Evolutionary conservation across 2,329 filamentous ascomycete species (phyloP), one percentile per base, ranked within the genome.

Genomic region (Colletotrichum incanum): DNA sequence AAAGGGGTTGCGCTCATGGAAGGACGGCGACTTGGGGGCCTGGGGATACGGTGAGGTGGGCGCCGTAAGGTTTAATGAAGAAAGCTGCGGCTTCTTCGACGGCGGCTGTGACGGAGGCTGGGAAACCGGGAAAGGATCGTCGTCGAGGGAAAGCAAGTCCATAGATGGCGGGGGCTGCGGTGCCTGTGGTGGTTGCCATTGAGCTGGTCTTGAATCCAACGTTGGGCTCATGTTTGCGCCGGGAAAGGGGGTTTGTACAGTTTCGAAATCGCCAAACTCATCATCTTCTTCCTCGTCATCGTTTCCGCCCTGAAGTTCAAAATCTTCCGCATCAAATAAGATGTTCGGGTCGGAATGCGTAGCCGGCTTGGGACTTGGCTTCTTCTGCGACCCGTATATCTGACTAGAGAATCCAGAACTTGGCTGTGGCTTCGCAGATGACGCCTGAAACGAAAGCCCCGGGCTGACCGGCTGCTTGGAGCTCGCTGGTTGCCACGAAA

Each of bases 261-360:
- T 85, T 78, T 91, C 89, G 76, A 91, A 91, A 59, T 91, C 89
- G 18, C 89, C 90, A 81, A 91, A 91, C 43, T 90, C 87, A 41
- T 88, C 88, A 58, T 87, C 55, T 2, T 41, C 55, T 26, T 58
- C 54, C 9, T 82, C 78, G n/a, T 83, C 82, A 8, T 82, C 84
- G 14, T 82, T 82, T 6, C 77, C 79, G 2, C 77, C 78, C 43
- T 83, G 79, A 18, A 83, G 77, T 65, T 85, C 86, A 74, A 87
- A 88, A 61, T 90, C 86, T 52, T 88, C 87, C 45, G 88, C 91
- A 79, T 94, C 92, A 78, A 94, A 94, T 3, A 94, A 82, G 4
- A 94, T 87, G 74, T 90, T 88, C 2, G 87, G 80, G 54, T 89
- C 82, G 1, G 78, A 45, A 59, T 68, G 66, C 47, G 31, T 41